These are phyloP conservation scores for Bruguiera gymnorhiza DNA, from an alignment of 345 rosid genomes.

Conservation along the genomic window DNA sequence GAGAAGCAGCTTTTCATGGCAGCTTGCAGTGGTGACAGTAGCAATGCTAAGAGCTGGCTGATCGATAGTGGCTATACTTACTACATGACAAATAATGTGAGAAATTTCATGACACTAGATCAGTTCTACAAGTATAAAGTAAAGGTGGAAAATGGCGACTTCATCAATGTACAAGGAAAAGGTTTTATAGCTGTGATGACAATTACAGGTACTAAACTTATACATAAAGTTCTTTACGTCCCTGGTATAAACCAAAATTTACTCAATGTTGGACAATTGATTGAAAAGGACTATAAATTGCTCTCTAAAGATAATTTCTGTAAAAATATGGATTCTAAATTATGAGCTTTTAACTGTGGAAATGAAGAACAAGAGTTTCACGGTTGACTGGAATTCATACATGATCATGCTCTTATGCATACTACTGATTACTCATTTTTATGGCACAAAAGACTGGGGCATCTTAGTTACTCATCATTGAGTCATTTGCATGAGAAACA, in stretches of 20 bases:
- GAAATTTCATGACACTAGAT: no score
- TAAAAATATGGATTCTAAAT: not conserved
- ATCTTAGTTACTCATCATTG: not conserved
- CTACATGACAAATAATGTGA: no score
- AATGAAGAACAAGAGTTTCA: not conserved
- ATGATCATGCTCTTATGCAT: not conserved
- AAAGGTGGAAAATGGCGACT: not conserved
- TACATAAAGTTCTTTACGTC: not conserved
- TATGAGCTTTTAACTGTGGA: not conserved
- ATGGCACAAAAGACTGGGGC: not conserved
- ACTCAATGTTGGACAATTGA: not conserved
- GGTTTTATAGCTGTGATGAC: not conserved
- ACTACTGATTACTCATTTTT: not conserved
- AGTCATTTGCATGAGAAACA: no score
- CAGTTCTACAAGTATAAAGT: not conserved
- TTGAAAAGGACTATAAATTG: not conserved
- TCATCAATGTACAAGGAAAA: not conserved
- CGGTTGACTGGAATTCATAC: not conserved
- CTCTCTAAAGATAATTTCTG: not conserved
- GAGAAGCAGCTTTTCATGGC: not conserved
- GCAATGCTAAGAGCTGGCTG: not conserved
- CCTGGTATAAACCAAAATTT: not conserved
- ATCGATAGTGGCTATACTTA: no score
- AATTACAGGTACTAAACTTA: not conserved
- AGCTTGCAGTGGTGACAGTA: not conserved